A percentile compares a stretch with the other conserved stretches of the same genome.
These are phyloP conservation scores for Lentinula novae-zelandiae DNA, from an alignment of 1,284 basidiomycete genomes.

Conservation along the genomic window DNA sequence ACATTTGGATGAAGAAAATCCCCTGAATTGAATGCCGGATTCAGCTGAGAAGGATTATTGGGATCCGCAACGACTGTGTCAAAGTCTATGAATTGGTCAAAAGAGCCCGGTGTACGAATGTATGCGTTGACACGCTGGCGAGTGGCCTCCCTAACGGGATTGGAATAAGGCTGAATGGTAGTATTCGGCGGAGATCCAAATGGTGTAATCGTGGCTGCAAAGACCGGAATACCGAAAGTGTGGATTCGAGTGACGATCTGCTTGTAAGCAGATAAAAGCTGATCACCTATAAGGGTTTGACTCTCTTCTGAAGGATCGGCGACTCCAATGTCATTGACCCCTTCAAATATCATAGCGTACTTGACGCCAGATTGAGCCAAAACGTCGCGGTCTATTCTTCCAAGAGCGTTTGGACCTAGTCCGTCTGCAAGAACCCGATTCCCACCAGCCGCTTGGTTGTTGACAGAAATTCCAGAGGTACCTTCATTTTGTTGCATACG, in stretches of 20 bases:
- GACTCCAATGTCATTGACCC: constrained; percentile 49
- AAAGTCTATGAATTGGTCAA: constrained; percentile 47
- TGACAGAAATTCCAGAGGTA: constrained; percentile 34
- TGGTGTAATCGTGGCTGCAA: constrained; percentile 49
- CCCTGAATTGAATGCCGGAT: constrained; percentile 36
- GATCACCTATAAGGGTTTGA: constrained; percentile 35
- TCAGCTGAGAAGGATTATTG: constrained; percentile 31
- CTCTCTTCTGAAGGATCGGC: constrained; percentile 29
- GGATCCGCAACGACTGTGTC: constrained; percentile 40
- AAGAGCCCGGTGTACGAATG: constrained; percentile 37
- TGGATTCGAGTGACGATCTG: constrained; percentile 42
- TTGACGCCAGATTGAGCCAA: constrained; percentile 39
- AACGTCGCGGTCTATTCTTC: constrained; percentile 48
- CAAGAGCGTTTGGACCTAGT: constrained; percentile 42
- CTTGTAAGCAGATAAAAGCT: constrained; percentile 39
- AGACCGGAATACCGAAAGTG: constrained; percentile 38
- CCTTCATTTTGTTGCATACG: constrained; percentile 34
- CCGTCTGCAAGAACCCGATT: constrained; percentile 48
- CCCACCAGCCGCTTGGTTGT: constrained; percentile 49
- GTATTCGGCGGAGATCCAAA: constrained; percentile 23
- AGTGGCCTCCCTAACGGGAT: constrained; percentile 35
- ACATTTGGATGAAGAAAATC: constrained; percentile 47
- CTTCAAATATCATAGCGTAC: constrained; percentile 49
- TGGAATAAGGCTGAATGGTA: constrained; percentile 31
- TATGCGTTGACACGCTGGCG: constrained; percentile 40